Evolutionary conservation across 345 rosid genomes (phyloP).

Genomic region (Anacardium occidentale): DNA sequence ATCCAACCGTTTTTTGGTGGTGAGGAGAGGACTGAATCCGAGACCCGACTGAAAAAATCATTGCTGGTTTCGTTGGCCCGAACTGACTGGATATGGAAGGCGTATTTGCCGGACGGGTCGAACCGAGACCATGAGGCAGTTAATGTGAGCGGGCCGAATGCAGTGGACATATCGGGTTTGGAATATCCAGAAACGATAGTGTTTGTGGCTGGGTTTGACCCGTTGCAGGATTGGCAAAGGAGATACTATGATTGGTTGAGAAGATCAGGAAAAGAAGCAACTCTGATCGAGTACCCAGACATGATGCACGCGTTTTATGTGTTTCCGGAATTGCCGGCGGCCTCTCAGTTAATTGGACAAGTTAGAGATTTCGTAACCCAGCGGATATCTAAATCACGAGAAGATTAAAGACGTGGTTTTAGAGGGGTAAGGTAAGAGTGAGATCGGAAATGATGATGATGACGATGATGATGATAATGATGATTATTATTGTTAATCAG

Average conservation of each 20-base stretch:
- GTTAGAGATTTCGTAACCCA: conserved; percentile 50
- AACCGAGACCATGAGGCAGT: conserved; percentile 52
- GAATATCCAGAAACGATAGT: conserved; percentile 59
- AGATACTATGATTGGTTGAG: conserved; percentile 65
- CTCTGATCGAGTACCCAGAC: conserved; percentile 62
- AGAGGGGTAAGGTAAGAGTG: too few species aligned
- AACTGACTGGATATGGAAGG: conserved; percentile 61
- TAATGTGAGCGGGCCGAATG: conserved; percentile 49
- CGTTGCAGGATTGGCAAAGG: conserved; percentile 79
- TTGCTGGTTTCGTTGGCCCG: conserved; percentile 42
- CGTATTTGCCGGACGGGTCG: conserved; percentile 53
- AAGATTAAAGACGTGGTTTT: not conserved
- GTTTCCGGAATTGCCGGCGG: conserved; percentile 65
- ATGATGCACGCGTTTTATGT: conserved; percentile 80
- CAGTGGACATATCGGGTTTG: conserved; percentile 38
- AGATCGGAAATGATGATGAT: too few species aligned
- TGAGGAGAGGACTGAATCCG: conserved; percentile 69
- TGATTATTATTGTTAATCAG: not conserved
- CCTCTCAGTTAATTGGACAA: conserved; percentile 41
- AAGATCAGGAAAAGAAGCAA: conserved; percentile 58
- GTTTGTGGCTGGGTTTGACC: conserved; percentile 60
- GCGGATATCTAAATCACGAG: conserved; percentile 3
- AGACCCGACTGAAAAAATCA: conserved; percentile 32
- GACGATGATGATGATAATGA: too few species aligned
- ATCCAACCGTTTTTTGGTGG: conserved; percentile 89